Conservation (phyloP, 768 basidiomycete genomes). For the Trametes gibbosa region DNA sequence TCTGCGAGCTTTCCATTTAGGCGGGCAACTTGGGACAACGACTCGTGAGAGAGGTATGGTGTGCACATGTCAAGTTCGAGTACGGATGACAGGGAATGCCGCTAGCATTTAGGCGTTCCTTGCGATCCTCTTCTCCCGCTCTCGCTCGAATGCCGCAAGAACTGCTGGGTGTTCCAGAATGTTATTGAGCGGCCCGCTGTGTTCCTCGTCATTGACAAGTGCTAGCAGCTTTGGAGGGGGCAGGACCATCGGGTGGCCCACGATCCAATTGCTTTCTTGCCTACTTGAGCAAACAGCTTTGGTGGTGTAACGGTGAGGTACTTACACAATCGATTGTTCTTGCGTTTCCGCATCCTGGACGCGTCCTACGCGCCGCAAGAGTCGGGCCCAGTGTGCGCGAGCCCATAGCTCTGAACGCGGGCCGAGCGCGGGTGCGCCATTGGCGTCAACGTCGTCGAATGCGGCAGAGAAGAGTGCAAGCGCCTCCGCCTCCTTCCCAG, state of each 20-base stretch:
- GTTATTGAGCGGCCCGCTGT: slow-evolving; percentile 9
- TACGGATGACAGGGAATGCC: not conserved
- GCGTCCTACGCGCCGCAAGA: slow-evolving; percentile 6
- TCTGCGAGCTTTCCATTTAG: no score
- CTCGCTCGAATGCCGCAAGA: not conserved
- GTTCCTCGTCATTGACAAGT: slow-evolving; percentile 10
- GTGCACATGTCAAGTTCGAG: no score
- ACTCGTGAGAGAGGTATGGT: no score
- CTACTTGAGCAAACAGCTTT: not conserved
- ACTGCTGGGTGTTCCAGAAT: slow-evolving; percentile 11
- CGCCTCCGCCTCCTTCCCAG: slow-evolving; percentile 14
- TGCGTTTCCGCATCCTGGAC: slow-evolving; percentile 10
- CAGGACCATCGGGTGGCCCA: slow-evolving; percentile 9
- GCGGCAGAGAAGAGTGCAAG: slow-evolving; percentile 7
- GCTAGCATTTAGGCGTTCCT: not conserved
- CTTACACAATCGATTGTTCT: slow-evolving; percentile 13
- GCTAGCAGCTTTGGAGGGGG: slow-evolving; percentile 2
- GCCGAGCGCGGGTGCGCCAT: slow-evolving; percentile 1
- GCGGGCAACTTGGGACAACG: no score
- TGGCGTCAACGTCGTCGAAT: slow-evolving; percentile 1
- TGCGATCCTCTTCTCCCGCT: not conserved
- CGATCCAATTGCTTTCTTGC: slow-evolving; percentile 7
- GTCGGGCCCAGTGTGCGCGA: slow-evolving; percentile 15
- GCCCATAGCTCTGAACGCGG: slow-evolving; percentile 19
- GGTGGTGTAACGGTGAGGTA: not conserved